Percentiles rank a stretch among this genome's conserved stretches.
These are phyloP conservation scores for Hydrangea macrophylla DNA, from an alignment of 148 eudicot genomes.

Conservation along the genomic window DNA sequence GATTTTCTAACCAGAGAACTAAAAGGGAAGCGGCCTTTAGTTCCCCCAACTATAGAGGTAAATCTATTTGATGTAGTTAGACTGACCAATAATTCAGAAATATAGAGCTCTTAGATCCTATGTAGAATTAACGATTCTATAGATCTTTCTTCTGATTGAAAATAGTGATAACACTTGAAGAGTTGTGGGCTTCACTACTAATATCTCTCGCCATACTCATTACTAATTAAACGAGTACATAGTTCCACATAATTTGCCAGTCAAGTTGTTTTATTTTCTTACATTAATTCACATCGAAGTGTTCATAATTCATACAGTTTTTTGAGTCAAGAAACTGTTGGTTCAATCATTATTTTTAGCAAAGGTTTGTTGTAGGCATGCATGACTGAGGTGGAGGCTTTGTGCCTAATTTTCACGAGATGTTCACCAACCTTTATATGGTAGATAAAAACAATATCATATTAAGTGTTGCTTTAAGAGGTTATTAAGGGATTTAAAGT, in stretches of 20 bases:
- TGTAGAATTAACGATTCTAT: background rate
- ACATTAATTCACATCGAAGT: no score
- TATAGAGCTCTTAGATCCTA: background rate
- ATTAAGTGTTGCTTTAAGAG: no score
- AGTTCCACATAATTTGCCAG: background rate
- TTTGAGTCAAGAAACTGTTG: no score
- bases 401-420: background rate
- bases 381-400: background rate
- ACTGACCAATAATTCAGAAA: background rate
- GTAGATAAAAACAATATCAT: no score
- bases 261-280: background rate
- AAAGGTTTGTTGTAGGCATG: no score
- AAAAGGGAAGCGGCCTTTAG: conserved; percentile 86
- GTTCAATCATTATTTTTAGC: no score
- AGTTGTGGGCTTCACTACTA: background rate
- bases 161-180: background rate
- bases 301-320: no score
- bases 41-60: conserved; percentile 72
- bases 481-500: no score
- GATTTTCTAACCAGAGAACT: conserved; percentile 80
- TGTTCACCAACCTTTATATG: background rate
- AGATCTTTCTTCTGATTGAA: background rate
- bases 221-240: no score
- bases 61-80: background rate
- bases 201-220: no score